Evolutionary conservation across 2,329 filamentous ascomycete species (phyloP).

Genomic region (Aulographum hederae): DNA sequence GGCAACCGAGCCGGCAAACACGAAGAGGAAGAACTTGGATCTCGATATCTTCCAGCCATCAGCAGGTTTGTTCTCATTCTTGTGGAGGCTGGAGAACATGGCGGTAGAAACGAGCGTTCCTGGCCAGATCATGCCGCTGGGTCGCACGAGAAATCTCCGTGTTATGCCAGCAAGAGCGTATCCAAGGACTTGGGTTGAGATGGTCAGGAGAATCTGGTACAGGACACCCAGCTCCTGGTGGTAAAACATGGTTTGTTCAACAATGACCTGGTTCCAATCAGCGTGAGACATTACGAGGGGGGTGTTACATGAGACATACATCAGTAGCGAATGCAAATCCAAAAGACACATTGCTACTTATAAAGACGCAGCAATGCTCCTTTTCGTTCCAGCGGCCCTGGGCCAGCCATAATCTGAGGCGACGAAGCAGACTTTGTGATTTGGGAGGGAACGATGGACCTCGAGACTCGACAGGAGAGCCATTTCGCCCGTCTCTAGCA

Average conservation of each 20-base stretch:
- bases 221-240: constrained; percentile 57
- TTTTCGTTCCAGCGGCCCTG: constrained; percentile 78
- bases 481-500: no score
- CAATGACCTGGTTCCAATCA: constrained; percentile 39
- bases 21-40: constrained; percentile 66
- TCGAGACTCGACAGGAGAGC: no score
- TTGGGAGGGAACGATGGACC: no score
- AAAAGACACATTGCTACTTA: constrained; percentile 78
- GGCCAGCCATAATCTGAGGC: constrained; percentile 59
- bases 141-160: constrained; percentile 63
- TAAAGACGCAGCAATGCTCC: constrained; percentile 75
- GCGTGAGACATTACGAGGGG: neutral
- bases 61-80: constrained; percentile 63
- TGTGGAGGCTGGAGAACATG: constrained; percentile 78
- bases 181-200: constrained; percentile 73
- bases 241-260: constrained; percentile 81
- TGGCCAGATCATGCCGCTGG: constrained; percentile 84
- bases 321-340: constrained; percentile 81
- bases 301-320: constrained; percentile 20
- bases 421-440: constrained; percentile 30
- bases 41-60: constrained; percentile 69
- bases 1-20: constrained; percentile 51
- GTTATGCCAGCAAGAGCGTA: constrained; percentile 76
- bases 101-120: constrained; percentile 74
- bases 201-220: constrained; percentile 66